phyloP scores from a whole-genome alignment of 2,329 filamentous ascomycete genomes.

The Venturia asperata region DNA sequence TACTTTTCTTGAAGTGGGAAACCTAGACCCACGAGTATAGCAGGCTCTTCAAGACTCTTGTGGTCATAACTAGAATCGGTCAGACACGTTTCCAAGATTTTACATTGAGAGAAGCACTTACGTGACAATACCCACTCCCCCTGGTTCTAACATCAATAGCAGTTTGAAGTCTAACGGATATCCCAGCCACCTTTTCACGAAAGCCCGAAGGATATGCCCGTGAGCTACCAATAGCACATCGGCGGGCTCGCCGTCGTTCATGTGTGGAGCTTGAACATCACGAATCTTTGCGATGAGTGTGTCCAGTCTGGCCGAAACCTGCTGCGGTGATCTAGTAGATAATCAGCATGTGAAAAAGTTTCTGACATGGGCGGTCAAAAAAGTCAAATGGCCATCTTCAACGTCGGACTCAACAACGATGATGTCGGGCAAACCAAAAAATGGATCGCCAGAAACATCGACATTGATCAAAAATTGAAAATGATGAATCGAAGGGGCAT shows the following conservation, averaged over 20 bases:
- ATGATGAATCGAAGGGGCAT: background rate
- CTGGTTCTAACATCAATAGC: conserved; percentile 26
- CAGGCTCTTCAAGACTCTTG: conserved; percentile 35
- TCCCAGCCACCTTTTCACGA: conserved; percentile 42
- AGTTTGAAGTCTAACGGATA: conserved; percentile 37
- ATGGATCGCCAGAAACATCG: background rate
- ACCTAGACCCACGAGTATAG: conserved; percentile 33
- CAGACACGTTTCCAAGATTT: background rate
- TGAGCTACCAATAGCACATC: conserved; percentile 37
- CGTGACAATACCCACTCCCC: conserved; percentile 16
- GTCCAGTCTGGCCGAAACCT: conserved; percentile 39
- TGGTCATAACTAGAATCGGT: conserved; percentile 29
- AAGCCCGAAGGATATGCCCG: conserved; percentile 41
- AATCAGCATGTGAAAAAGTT: background rate
- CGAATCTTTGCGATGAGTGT: conserved; percentile 37
- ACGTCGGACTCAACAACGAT: background rate
- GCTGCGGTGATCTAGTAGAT: conserved; percentile 26
- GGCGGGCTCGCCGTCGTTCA: conserved; percentile 35
- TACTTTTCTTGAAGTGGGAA: conserved; percentile 15
- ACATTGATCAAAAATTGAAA: background rate
- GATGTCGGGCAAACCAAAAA: background rate
- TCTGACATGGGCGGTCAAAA: no score
- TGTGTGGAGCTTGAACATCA: conserved; percentile 34
- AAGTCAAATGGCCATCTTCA: background rate
- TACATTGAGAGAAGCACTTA: background rate